Percentiles rank a stretch among this genome's conserved stretches.
These are phyloP conservation scores for Calonectria pseudoturangicola DNA, from an alignment of 2,329 filamentous ascomycete genomes.

Conservation along the genomic window DNA sequence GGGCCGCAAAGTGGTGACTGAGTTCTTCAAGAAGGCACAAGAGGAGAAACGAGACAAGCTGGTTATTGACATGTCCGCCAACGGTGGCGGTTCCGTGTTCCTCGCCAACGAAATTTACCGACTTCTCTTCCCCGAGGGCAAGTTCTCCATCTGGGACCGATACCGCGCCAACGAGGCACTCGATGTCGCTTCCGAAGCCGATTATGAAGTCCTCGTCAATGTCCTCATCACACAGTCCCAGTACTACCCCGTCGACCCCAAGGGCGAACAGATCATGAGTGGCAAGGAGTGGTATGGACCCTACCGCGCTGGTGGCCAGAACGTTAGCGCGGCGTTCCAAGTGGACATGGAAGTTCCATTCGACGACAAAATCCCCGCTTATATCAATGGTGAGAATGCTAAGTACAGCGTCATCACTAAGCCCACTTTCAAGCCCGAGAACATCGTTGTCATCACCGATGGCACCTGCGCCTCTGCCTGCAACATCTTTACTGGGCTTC, in stretches of 20 bases:
- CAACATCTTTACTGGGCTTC: slow-evolving; percentile 52
- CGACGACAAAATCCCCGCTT: slow-evolving; percentile 37
- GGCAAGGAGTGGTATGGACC: slow-evolving; percentile 52
- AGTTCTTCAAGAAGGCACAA: slow-evolving; percentile 48
- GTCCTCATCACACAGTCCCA: slow-evolving; percentile 38
- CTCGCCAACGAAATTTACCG: slow-evolving; percentile 49
- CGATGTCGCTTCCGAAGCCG: slow-evolving; percentile 42
- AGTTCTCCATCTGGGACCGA: slow-evolving; percentile 46
- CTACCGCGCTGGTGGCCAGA: slow-evolving; percentile 46
- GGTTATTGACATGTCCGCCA: slow-evolving; percentile 51
- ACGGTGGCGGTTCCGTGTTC: slow-evolving; percentile 49
- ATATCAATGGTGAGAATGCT: slow-evolving; percentile 48
- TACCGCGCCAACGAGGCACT: slow-evolving; percentile 50
- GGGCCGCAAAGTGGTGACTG: slow-evolving; percentile 42
- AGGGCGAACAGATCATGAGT: slow-evolving; percentile 41
- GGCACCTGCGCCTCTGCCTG: slow-evolving; percentile 52
- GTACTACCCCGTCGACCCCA: slow-evolving; percentile 41
- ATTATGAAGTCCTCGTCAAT: slow-evolving; percentile 45
- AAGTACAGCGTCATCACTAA: slow-evolving; percentile 41
- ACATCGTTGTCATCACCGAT: slow-evolving; percentile 51
- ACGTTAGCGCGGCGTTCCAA: slow-evolving; percentile 50
- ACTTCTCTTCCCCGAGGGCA: slow-evolving; percentile 48
- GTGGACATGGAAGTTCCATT: slow-evolving; percentile 41
- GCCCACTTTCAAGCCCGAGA: slow-evolving; percentile 50
- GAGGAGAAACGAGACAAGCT: slow-evolving; percentile 50